Evolutionary conservation across 2,329 filamentous ascomycete species (phyloP).

Genomic region (Hymenoscyphus linearis): DNA sequence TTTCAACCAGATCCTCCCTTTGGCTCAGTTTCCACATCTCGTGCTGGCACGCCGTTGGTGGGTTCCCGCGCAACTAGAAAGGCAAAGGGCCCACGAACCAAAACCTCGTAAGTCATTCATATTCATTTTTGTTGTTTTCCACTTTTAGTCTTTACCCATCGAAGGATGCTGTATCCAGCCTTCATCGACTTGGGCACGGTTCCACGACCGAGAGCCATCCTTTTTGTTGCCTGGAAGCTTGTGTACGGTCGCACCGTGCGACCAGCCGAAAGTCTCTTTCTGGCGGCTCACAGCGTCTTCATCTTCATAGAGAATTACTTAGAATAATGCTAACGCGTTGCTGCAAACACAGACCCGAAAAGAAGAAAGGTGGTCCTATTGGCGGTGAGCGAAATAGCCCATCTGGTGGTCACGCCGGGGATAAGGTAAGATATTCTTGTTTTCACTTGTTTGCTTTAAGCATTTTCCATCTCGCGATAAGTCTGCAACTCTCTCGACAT

Average conservation of each 20-base stretch:
- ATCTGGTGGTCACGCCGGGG: slow-evolving; percentile 35
- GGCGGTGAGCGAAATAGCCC: slow-evolving; percentile 61
- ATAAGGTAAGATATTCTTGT: slow-evolving; percentile 44
- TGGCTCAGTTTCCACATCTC: slow-evolving; percentile 47
- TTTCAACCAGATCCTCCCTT: slow-evolving; percentile 41
- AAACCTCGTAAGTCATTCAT: slow-evolving; percentile 58
- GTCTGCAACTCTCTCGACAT: neutral
- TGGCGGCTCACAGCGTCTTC: slow-evolving; percentile 3
- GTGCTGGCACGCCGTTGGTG: slow-evolving; percentile 54
- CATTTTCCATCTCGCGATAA: neutral
- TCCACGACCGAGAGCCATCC: slow-evolving; percentile 10
- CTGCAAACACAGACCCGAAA: slow-evolving; percentile 55
- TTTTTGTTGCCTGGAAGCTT: slow-evolving; percentile 17
- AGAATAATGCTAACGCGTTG: slow-evolving; percentile 21
- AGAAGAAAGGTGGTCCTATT: slow-evolving; percentile 60
- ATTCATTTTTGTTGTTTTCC: slow-evolving; percentile 9
- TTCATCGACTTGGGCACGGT: slow-evolving; percentile 13
- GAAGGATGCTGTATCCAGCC: slow-evolving; percentile 3
- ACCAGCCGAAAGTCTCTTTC: slow-evolving; percentile 12
- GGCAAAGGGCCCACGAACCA: slow-evolving; percentile 52
- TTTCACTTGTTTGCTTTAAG: neutral
- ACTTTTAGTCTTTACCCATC: slow-evolving; percentile 9
- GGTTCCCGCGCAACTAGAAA: slow-evolving; percentile 51
- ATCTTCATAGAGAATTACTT: neutral
- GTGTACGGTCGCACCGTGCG: slow-evolving; percentile 25